A percentile compares a stretch with the other conserved stretches of the same genome.
Evolutionary conservation across 2,329 filamentous ascomycete genomes (phyloP).

Genomic region (Ceratocystis cacaofunesta): DNA sequence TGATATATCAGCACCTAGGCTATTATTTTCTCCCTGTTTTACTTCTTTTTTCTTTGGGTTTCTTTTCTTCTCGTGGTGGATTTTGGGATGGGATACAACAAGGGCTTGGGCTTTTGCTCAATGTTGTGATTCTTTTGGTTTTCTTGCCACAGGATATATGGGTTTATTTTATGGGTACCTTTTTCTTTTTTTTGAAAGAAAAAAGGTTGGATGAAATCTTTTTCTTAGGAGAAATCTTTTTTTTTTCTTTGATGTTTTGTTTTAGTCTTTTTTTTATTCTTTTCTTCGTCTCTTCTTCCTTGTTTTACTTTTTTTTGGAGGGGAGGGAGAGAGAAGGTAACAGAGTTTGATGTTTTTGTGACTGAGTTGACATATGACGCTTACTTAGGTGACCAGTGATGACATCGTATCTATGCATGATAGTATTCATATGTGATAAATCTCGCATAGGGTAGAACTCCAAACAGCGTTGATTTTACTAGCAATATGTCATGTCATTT

Average conservation of each 20-base stretch:
- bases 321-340: not conserved
- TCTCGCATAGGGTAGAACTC: no score
- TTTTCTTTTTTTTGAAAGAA: not conserved
- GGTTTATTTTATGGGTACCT: conserved; percentile 2
- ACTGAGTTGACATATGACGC: not conserved
- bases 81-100: not conserved
- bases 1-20: not conserved
- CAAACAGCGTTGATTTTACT: no score
- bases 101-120: conserved; percentile 7
- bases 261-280: conserved; percentile 11
- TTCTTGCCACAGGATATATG: not conserved
- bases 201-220: not conserved
- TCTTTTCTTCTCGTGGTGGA: not conserved
- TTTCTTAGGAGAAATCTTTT: not conserved
- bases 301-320: not conserved
- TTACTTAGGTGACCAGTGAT: not conserved
- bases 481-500: no score
- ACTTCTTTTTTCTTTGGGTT: not conserved
- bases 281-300: not conserved
- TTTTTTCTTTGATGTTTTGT: conserved; percentile 1
- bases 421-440: not conserved
- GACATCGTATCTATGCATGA: not conserved
- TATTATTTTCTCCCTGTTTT: not conserved
- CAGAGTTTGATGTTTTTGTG: not conserved
- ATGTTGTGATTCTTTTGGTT: conserved; percentile 13